Base-by-base conservation (phyloP, 2,329 filamentous ascomycete species). In the Colletotrichum cereale region DNA sequence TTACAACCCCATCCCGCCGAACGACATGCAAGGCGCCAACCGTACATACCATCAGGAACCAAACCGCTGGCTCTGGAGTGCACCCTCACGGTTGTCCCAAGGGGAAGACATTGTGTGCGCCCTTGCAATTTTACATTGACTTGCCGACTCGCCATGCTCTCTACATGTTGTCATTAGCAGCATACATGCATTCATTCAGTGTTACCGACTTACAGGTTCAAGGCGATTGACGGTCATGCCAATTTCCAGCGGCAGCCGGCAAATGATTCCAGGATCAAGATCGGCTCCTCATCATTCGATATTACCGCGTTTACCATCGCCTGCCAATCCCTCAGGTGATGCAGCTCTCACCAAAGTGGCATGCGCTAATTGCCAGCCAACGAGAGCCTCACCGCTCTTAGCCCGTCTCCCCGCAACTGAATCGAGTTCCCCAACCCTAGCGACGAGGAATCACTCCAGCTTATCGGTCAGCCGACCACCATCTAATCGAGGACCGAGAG, bases 371-470 rank as follows among this genome's bases (percentile, higher is more conserved):
- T 29, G 29, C 29, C 68, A 57, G 52, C 68, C 64, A 62, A 29
- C 65, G 42, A 63, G 65, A 71, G 68, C 65, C 65, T 71, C 68
- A 71, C 68, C 68, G 68, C 68, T 68, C 48, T 63, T 71, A 71
- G 68, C 44, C 31, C 36, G 34, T 36, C n/a, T 57, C 52, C 58
- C 58, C 52, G 64, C 65, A 63, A 56, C 53, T 47, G 34, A 40
- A 68, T 29, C 34, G 48, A 24, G 52, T 26, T n/a, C 44, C 58
- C 55, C 53, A 36, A 67, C 53, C 64, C 55, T 60, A 38, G 53
- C 60, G 16, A 24, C 26, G 29, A 62, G 36, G 38, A 18, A 12
- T 29, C 26, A 53, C 66, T 63, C n/a, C 31, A 60, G 44, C 47
- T 38, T 56, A 38, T 67, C 58, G 58, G 65, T 71, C 68, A 71